Conservation (phyloP, 441 rosid genomes). For the Gossypium schwendimanii region DNA sequence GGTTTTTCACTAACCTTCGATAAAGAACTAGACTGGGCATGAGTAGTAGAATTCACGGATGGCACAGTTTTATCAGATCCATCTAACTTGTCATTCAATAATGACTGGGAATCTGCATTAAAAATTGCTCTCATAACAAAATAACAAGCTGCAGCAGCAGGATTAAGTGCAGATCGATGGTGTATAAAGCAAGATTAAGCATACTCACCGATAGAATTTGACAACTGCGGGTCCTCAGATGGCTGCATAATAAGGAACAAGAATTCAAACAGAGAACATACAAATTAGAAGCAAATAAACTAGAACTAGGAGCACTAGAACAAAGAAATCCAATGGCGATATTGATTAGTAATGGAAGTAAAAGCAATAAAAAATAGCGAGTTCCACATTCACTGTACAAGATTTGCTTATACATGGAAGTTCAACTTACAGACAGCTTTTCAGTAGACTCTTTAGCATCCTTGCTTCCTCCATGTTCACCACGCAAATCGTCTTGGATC, state of each 20-base stretch:
- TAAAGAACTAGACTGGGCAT: slow-evolving; percentile 29
- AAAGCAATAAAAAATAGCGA: neutral
- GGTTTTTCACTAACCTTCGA: slow-evolving; percentile 38
- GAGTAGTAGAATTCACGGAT: slow-evolving; percentile 26
- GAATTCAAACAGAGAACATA: neutral
- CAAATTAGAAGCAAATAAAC: slow-evolving; percentile 10
- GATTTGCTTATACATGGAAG: neutral
- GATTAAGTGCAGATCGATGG: neutral
- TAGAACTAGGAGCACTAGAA: neutral
- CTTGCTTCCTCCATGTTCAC: slow-evolving; percentile 28
- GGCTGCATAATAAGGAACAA: slow-evolving; percentile 31
- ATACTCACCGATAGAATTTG: slow-evolving; percentile 36
- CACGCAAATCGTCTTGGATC: slow-evolving; percentile 28
- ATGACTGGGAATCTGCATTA: slow-evolving; percentile 38
- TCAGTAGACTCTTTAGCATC: slow-evolving; percentile 24
- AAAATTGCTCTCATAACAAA: slow-evolving; percentile 12
- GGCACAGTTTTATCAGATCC: slow-evolving; percentile 31
- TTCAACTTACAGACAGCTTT: slow-evolving; percentile 36
- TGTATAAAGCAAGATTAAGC: neutral
- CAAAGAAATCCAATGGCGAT: slow-evolving; percentile 9
- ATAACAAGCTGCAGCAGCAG: neutral
- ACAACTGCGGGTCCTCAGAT: slow-evolving; percentile 23
- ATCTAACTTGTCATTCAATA: slow-evolving; percentile 26
- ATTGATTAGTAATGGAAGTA: neutral
- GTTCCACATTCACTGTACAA: neutral